Percentiles rank a stretch among this genome's conserved stretches.
These are phyloP conservation scores for Quercus parvula DNA, from an alignment of 306 rosid genomes.

Conservation along the genomic window DNA sequence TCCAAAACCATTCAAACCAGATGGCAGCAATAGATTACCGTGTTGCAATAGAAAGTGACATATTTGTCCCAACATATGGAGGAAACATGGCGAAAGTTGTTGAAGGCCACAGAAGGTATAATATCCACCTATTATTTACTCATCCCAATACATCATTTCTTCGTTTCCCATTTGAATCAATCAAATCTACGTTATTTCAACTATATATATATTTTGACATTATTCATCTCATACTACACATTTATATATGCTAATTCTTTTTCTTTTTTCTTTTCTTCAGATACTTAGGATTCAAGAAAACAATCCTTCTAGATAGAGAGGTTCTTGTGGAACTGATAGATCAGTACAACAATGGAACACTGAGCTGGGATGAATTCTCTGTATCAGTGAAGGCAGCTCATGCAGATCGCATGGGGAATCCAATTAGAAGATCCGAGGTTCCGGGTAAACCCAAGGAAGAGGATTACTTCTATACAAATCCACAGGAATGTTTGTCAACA, in stretches of 20 bases:
- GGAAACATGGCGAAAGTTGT: constrained; percentile 99
- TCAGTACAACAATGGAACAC: constrained; percentile 28
- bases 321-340: constrained; percentile 27
- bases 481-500: constrained; percentile 43
- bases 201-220: no score
- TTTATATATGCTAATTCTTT: no score
- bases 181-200: no score
- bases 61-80: constrained; percentile 93
- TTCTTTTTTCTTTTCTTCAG: no score
- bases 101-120: constrained; percentile 98
- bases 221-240: no score
- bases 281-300: constrained; percentile 21
- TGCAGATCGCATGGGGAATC: constrained; percentile 31
- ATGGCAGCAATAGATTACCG: constrained; percentile 98
- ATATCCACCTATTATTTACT: no score
- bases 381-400: constrained; percentile 38
- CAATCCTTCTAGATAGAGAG: constrained; percentile 21
- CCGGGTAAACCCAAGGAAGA: constrained; percentile 40
- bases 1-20: constrained; percentile 95
- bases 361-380: constrained; percentile 44
- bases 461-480: constrained; percentile 42
- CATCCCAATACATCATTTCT: no score
- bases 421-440: constrained; percentile 24
- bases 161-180: no score
- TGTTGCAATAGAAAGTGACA: constrained; percentile 92